Evolutionary conservation across 306 rosid genomes (phyloP).

Genomic region (Alnus rubra): DNA sequence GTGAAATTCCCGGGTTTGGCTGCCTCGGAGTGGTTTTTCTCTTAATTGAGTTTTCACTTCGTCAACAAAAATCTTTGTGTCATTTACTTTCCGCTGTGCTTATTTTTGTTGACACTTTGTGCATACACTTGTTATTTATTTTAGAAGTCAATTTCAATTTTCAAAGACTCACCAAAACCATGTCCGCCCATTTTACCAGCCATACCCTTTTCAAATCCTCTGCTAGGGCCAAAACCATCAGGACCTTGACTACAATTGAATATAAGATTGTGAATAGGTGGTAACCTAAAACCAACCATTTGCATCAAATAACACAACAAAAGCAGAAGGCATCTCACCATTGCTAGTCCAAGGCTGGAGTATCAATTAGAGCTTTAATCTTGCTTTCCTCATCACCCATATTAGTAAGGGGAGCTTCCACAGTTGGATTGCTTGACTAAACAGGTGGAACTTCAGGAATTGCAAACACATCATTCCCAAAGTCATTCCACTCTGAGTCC

Average conservation of each 20-base stretch:
- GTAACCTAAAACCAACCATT: neutral
- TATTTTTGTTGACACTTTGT: too few species aligned
- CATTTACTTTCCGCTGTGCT: too few species aligned
- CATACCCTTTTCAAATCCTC: conserved; percentile 87
- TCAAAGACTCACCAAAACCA: conserved; percentile 71
- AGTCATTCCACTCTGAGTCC: conserved; percentile 94
- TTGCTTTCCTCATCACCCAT: conserved; percentile 92
- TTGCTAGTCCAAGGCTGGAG: conserved; percentile 92
- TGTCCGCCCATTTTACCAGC: conserved; percentile 95
- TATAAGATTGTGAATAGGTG: conserved; percentile 10
- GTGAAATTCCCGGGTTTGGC: too few species aligned
- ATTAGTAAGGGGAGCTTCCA: conserved; percentile 67
- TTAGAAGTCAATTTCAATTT: too few species aligned
- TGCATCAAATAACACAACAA: conserved; percentile 11
- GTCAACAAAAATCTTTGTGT: too few species aligned
- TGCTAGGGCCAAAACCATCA: too few species aligned
- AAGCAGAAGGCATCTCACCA: conserved; percentile 48
- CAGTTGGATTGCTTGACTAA: conserved; percentile 56
- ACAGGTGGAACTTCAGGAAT: too few species aligned
- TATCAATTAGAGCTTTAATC: conserved; percentile 82
- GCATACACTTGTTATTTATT: too few species aligned
- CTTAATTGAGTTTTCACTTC: too few species aligned
- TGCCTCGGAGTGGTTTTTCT: too few species aligned
- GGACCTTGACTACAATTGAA: conserved; percentile 74
- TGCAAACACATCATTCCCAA: conserved; percentile 88